Evolutionary conservation across 2,329 filamentous ascomycete species (phyloP), one percentile per base, ranked within the genome.

Genomic region (Corniculantispora saksenae): DNA sequence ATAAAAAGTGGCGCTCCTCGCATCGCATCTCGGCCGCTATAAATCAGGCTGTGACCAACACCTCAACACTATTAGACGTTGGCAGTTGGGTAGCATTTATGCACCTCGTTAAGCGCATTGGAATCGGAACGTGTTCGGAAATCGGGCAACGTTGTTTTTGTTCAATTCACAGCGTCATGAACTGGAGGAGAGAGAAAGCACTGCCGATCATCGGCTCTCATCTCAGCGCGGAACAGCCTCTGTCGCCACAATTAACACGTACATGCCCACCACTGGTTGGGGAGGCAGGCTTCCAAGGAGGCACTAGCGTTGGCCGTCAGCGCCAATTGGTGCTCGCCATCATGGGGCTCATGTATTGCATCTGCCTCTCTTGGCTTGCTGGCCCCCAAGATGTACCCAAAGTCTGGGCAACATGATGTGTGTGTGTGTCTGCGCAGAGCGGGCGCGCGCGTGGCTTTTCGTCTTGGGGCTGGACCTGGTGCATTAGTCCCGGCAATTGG

Each of bases 21-120:
- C n/a, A n/a, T n/a, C 48, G 59, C 60, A 19, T 47, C 25, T 62
- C 50, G 50, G 60, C 50, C 21, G 38, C 50, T 62, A 53, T 12
- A 25, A 21, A 47, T 17, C 23, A 54, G 48, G 48, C 43, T 48
- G 45, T 35, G 29, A 55, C 53, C 53, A 55, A 55, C 56, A 58
- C n/a, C n/a, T n/a, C n/a, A n/a, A n/a, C n/a, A n/a, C n/a, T n/a
- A n/a, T n/a, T n/a, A n/a, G n/a, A n/a, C 8, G 21, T 15, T 17
- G 19, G n/a, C 48, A 43, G n/a, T 32, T 32, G 32, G 58, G 40
- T 48, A 21, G 25, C 27, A 47, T 48, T n/a, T 50, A 29, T 27
- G n/a, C 47, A 21, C 8, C 10, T 15, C 21, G 29, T 13, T 7
- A 40, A 32, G 32, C 6, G 6, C 32, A 32, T 32, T 32, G 32